Evolutionary conservation across 2,329 filamentous ascomycete species (phyloP).

Genomic region (Pseudofabraea citricarpa): DNA sequence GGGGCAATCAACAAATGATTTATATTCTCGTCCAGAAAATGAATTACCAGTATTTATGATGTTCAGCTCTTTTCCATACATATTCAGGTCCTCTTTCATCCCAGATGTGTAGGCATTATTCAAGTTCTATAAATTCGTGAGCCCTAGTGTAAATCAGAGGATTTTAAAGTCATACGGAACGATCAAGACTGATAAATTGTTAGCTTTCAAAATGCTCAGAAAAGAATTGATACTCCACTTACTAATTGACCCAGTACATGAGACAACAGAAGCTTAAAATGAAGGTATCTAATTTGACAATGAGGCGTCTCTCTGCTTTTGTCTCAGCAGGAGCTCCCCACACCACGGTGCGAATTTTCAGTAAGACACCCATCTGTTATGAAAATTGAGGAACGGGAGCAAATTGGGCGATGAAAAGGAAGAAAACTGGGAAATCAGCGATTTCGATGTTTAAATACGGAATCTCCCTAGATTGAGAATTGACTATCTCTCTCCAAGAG

Average conservation of each 20-base stretch:
- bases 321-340: background rate
- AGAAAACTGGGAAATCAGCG: background rate
- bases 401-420: background rate
- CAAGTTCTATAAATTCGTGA: background rate
- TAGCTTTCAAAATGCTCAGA: background rate
- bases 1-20: too few species aligned
- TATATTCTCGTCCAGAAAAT: too few species aligned
- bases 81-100: constrained; percentile 27
- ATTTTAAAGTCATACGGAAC: too few species aligned
- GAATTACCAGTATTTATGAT: constrained; percentile 24
- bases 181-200: too few species aligned
- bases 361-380: background rate
- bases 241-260: background rate
- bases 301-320: background rate
- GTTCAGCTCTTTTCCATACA: constrained; percentile 29
- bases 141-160: too few species aligned
- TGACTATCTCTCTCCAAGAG: too few species aligned
- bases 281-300: background rate
- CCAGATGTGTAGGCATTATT: constrained; percentile 7
- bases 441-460: too few species aligned
- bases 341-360: background rate
- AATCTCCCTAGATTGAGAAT: too few species aligned
- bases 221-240: background rate
- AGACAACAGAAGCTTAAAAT: background rate
- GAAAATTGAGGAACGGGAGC: too few species aligned